Percentiles rank a stretch among this genome's conserved stretches.
phyloP scores from a whole-genome alignment of 352 stramenopile species.

The Globisporangium uncinulatum region DNA sequence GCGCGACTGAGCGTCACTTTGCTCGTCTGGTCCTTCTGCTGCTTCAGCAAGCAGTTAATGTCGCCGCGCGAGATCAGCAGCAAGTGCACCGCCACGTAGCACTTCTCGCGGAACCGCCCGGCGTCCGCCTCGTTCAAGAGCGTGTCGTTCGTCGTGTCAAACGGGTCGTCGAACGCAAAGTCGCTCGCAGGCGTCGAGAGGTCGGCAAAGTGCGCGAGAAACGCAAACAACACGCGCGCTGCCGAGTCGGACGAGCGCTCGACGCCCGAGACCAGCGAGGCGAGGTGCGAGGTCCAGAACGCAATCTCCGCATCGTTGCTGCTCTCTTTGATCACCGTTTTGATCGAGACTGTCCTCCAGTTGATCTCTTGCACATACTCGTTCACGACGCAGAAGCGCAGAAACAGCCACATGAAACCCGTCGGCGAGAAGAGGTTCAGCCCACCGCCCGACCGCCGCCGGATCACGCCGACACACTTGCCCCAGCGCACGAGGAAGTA shows the following conservation, averaged over 20 bases:
- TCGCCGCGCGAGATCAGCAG: conserved; percentile 56
- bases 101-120: conserved; percentile 51
- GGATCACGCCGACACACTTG: conserved; percentile 61
- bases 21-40: conserved; percentile 45
- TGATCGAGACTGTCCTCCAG: conserved; percentile 23
- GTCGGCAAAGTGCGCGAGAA: conserved; percentile 53
- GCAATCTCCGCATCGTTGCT: conserved; percentile 48
- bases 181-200: conserved; percentile 32
- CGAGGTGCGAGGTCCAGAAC: conserved; percentile 60
- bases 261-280: conserved; percentile 24
- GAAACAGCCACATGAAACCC: conserved; percentile 72
- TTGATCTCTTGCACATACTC: conserved; percentile 41
- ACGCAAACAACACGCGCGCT: conserved; percentile 49
- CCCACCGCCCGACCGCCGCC: conserved; percentile 41
- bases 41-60: conserved; percentile 44
- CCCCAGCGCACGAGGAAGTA: conserved; percentile 74
- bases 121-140: conserved; percentile 34
- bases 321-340: conserved; percentile 30
- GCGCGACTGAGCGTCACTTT: conserved; percentile 70
- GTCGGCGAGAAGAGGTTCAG: conserved; percentile 53
- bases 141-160: conserved; percentile 63
- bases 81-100: conserved; percentile 58
- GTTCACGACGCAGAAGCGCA: conserved; percentile 52
- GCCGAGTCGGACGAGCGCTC: conserved; percentile 21
- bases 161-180: conserved; percentile 55